These are phyloP conservation scores for Teunomyces kruisii DNA, from an alignment of 805 yeast species.

Conservation along the genomic window DNA sequence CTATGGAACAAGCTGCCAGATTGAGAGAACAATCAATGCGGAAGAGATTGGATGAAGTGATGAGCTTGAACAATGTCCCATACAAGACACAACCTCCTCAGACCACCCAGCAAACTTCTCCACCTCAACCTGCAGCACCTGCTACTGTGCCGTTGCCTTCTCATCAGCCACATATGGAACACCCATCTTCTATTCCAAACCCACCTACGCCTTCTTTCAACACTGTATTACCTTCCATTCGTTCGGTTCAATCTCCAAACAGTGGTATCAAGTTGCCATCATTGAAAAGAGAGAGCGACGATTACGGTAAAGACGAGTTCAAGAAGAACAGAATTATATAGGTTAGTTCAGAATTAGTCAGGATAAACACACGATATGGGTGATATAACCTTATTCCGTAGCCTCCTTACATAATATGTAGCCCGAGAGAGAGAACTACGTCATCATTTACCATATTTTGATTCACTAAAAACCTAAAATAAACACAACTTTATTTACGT, in stretches of 20 bases:
- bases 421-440: too few relatives aligned
- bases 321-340: constrained; percentile 8
- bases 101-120: constrained; percentile 3
- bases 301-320: constrained; percentile 9
- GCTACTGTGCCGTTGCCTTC: neutral
- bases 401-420: neutral
- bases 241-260: constrained; percentile 9
- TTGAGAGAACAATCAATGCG: constrained; percentile 49
- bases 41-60: constrained; percentile 48
- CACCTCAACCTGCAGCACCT: constrained; percentile 3
- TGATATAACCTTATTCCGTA: too few relatives aligned
- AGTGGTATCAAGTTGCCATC: constrained; percentile 16
- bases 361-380: neutral
- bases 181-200: constrained; percentile 5
- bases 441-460: too few relatives aligned
- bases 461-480: neutral
- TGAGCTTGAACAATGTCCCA: constrained; percentile 21
- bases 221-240: constrained; percentile 8
- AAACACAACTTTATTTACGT: constrained; percentile 45
- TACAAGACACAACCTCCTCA: constrained; percentile 3
- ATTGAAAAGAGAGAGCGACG: constrained; percentile 24
- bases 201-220: constrained; percentile 1
- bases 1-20: constrained; percentile 56
- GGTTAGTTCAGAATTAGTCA: neutral
- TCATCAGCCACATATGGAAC: constrained; percentile 6